Conservation (phyloP, 129 eudicot species). For the Centrapalus pauciflorus region DNA sequence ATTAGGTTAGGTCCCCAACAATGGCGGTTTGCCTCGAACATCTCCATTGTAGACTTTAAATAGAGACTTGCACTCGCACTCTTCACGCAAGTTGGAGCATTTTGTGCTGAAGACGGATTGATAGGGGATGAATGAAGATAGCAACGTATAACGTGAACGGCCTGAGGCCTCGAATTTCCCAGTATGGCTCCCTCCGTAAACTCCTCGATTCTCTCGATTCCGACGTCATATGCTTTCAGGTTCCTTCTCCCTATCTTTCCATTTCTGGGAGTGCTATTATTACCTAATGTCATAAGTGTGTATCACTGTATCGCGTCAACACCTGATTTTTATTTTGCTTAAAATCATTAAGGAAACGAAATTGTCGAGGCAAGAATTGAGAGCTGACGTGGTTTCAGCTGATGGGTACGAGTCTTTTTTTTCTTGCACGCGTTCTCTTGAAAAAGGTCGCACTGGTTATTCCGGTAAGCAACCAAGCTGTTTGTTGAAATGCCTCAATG, state of each 20-base stretch:
- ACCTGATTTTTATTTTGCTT: not conserved
- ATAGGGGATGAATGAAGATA: constrained; percentile 60
- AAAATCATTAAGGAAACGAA: constrained; percentile 57
- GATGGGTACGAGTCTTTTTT: constrained; percentile 95
- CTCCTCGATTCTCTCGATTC: constrained; percentile 82
- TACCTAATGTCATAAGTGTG: not conserved
- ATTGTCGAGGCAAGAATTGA: constrained; percentile 70
- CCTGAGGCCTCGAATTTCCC: constrained; percentile 76
- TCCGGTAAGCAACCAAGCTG: constrained; percentile 46
- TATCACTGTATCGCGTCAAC: not conserved
- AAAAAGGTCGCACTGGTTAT: constrained; percentile 79
- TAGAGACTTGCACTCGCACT: not conserved
- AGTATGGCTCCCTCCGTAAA: constrained; percentile 87
- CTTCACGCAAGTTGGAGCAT: not conserved
- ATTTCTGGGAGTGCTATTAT: not conserved
- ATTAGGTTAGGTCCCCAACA: constrained; percentile 16
- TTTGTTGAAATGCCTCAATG: constrained; percentile 22
- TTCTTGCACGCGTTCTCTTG: constrained; percentile 78
- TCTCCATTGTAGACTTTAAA: not conserved
- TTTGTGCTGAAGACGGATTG: not conserved
- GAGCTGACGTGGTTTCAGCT: constrained; percentile 81
- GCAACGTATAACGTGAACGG: constrained; percentile 95
- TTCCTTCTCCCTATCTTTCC: constrained; percentile 10
- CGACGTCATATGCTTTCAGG: constrained; percentile 95
- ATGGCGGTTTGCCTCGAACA: constrained; percentile 14